Evolutionary conservation across 768 basidiomycete genomes (phyloP).

Genomic region (Hypsizygus marmoreus): DNA sequence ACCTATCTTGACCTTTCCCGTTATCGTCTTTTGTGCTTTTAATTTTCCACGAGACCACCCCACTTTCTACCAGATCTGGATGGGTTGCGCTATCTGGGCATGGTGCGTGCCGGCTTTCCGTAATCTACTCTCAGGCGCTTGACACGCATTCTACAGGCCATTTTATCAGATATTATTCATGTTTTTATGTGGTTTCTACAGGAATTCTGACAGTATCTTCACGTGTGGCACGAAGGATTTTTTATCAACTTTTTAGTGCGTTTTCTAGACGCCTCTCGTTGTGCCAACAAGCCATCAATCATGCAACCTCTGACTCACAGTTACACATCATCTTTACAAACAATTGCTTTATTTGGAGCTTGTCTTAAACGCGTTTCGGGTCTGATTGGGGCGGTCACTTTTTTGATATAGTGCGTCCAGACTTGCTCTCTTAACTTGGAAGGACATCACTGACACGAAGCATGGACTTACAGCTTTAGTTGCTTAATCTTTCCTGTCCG

Average conservation of each 20-base stretch:
- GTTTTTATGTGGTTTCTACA: slow-evolving; percentile 16
- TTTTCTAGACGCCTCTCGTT: no score
- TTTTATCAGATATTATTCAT: slow-evolving; percentile 27
- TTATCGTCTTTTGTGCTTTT: slow-evolving; percentile 49
- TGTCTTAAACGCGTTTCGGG: slow-evolving; percentile 47
- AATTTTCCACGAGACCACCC: slow-evolving; percentile 51
- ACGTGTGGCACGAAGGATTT: slow-evolving; percentile 51
- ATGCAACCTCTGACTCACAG: slow-evolving; percentile 12
- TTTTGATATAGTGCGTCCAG: slow-evolving; percentile 38
- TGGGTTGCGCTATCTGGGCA: slow-evolving; percentile 48
- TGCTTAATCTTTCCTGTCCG: slow-evolving; percentile 16
- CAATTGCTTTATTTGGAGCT: slow-evolving; percentile 55
- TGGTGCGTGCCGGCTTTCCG: no score
- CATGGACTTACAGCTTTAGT: neutral
- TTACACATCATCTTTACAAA: slow-evolving; percentile 34
- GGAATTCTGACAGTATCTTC: slow-evolving; percentile 6
- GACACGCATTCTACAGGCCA: slow-evolving; percentile 17
- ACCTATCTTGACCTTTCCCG: slow-evolving; percentile 48
- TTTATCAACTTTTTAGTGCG: slow-evolving; percentile 45
- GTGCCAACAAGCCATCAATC: no score
- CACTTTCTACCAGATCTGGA: slow-evolving; percentile 47
- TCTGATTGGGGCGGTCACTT: slow-evolving; percentile 38
- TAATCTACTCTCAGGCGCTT: neutral
- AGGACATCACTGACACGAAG: neutral
- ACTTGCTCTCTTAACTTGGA: neutral